Conservation (phyloP, 805 yeast species). For the Metschnikowia shivogae region DNA sequence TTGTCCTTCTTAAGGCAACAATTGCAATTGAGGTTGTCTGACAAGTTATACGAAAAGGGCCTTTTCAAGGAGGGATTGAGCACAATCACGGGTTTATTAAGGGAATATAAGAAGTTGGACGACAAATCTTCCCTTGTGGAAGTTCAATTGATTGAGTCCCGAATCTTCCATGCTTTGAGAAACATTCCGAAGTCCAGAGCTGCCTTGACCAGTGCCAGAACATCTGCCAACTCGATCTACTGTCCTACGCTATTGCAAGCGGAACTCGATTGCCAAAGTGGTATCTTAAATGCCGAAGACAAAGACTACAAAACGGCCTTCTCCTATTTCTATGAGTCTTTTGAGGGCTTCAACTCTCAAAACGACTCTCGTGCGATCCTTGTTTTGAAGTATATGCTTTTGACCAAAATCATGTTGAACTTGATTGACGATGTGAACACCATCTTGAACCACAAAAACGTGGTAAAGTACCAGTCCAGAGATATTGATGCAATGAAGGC, state of each 20-base stretch:
- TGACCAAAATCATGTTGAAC: slow-evolving; percentile 91
- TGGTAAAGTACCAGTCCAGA: slow-evolving; percentile 65
- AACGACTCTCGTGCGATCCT: slow-evolving; percentile 58
- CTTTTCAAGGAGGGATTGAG: slow-evolving; percentile 66
- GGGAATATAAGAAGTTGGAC: slow-evolving; percentile 88
- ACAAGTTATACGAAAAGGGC: slow-evolving; percentile 63
- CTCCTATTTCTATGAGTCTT: slow-evolving; percentile 92
- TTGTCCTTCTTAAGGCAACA: slow-evolving; percentile 87
- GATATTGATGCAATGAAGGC: slow-evolving; percentile 96
- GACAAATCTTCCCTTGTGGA: slow-evolving; percentile 94
- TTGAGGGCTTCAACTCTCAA: slow-evolving; percentile 81
- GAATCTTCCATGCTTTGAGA: slow-evolving; percentile 85
- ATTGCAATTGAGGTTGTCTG: slow-evolving; percentile 77
- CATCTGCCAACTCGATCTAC: slow-evolving; percentile 95
- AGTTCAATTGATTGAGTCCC: slow-evolving; percentile 87
- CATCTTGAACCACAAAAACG: slow-evolving; percentile 67
- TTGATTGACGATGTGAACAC: slow-evolving; percentile 79
- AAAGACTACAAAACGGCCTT: slow-evolving; percentile 94
- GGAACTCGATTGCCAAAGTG: slow-evolving; percentile 91
- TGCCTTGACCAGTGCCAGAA: slow-evolving; percentile 89
- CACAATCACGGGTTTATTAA: slow-evolving; percentile 65
- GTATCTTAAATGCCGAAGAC: slow-evolving; percentile 93
- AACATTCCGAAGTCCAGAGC: slow-evolving; percentile 90
- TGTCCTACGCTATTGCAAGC: slow-evolving; percentile 94
- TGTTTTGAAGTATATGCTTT: slow-evolving; percentile 86